These are phyloP conservation scores for Boechera retrofracta DNA, from an alignment of 345 rosid genomes.

Conservation along the genomic window DNA sequence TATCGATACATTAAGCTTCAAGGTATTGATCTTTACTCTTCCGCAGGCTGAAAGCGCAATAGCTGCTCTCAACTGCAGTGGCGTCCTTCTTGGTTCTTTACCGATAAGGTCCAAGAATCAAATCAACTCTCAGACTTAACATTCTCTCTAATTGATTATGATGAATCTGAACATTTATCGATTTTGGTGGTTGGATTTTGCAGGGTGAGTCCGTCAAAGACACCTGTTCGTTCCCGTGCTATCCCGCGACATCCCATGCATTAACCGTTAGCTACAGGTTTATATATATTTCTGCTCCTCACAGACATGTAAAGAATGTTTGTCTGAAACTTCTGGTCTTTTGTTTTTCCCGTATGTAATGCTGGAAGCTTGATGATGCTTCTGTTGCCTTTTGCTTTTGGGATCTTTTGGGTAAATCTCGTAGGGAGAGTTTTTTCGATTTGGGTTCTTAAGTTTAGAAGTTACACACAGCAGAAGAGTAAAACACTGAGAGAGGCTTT, in stretches of 20 bases:
- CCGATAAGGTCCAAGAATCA: conserved; percentile 70
- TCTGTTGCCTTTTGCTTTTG: conserved; percentile 32
- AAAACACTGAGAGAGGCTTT: conserved; percentile 25
- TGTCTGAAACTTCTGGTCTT: conserved; percentile 37
- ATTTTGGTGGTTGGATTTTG: conserved; percentile 5
- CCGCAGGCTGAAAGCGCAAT: conserved; percentile 95
- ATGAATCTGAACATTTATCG: conserved; percentile 15
- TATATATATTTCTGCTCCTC: conserved; percentile 20
- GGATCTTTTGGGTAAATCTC: conserved; percentile 36
- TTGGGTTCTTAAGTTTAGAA: conserved; percentile 32
- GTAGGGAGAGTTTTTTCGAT: conserved; percentile 17
- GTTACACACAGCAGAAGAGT: conserved; percentile 31
- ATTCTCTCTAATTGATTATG: neutral
- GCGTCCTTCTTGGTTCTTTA: conserved; percentile 82
- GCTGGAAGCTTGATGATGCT: conserved; percentile 43
- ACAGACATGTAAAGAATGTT: conserved; percentile 43
- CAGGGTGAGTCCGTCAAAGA: conserved; percentile 49
- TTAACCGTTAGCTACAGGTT: conserved; percentile 23
- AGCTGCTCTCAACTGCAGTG: conserved; percentile 93
- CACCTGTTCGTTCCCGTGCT: conserved; percentile 44
- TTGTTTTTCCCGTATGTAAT: conserved; percentile 33
- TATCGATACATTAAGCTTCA: neutral
- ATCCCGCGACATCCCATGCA: conserved; percentile 34
- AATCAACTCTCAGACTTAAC: neutral
- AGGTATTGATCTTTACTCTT: conserved; percentile 22